Percentiles rank a stretch among this genome's conserved stretches.
Conservation (phyloP, 1,284 basidiomycete species). For the Porogramme epimiltina region DNA sequence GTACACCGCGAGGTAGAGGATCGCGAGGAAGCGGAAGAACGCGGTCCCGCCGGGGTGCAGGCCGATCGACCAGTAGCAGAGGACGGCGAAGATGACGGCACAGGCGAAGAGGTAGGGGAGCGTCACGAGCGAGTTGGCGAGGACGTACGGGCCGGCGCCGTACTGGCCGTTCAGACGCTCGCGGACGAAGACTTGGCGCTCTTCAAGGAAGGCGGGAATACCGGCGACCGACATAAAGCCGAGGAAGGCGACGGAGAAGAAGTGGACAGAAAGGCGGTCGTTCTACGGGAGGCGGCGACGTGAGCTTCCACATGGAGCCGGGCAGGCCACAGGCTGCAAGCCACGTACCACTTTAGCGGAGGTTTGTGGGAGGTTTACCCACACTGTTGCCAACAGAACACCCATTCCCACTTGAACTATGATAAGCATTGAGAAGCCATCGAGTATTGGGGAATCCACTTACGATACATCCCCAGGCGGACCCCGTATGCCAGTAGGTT, state of each 20-base stretch:
- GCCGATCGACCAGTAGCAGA: neutral
- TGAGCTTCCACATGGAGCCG: too few species aligned
- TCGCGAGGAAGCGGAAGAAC: neutral
- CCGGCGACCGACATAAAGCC: too few species aligned
- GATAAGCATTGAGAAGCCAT: neutral
- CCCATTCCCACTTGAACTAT: neutral
- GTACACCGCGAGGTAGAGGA: neutral
- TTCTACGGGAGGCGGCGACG: too few species aligned
- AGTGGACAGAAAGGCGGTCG: too few species aligned
- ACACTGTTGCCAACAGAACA: neutral
- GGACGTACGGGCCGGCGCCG: too few species aligned
- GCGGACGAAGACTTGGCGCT: too few species aligned
- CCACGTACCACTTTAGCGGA: neutral
- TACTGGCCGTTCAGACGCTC: too few species aligned
- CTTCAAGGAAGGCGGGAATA: too few species aligned
- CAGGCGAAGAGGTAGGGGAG: neutral
- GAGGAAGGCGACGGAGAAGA: too few species aligned
- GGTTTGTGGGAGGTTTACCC: neutral
- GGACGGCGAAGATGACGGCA: neutral
- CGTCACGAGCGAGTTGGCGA: too few species aligned
- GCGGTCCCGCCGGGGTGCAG: neutral
- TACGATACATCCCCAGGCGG: neutral
- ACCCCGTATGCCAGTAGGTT: neutral
- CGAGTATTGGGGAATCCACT: neutral
- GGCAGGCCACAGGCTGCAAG: too few species aligned